A percentile compares a stretch with the other conserved stretches of the same genome.
Conservation (phyloP, 2,329 filamentous ascomycete genomes). For the Tolypocladium paradoxum region DNA sequence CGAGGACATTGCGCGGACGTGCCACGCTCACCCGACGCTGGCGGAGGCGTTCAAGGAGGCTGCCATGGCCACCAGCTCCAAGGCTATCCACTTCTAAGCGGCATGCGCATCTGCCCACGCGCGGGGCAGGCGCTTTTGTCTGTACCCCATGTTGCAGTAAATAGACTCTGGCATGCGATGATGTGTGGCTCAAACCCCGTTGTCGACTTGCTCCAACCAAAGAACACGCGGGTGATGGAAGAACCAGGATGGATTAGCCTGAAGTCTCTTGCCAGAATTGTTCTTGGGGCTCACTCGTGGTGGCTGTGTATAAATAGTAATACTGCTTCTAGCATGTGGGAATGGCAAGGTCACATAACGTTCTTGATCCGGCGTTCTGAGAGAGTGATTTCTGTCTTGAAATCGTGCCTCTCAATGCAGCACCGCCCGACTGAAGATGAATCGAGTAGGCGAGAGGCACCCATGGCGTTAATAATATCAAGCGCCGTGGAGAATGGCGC, state of each 20-base stretch:
- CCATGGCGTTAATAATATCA: background rate
- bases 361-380: background rate
- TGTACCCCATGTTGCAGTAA: background rate
- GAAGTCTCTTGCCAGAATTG: background rate
- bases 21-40: slow-evolving; percentile 92
- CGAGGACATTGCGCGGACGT: slow-evolving; percentile 90
- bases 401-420: background rate
- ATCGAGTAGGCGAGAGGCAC: background rate
- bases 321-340: background rate
- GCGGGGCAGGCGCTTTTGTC: background rate
- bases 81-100: slow-evolving; percentile 85
- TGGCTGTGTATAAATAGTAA: background rate
- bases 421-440: background rate
- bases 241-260: too few relatives aligned
- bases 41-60: slow-evolving; percentile 99
- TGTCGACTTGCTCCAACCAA: background rate
- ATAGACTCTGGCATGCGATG: background rate
- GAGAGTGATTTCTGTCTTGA: background rate
- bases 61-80: slow-evolving; percentile 91
- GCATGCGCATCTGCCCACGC: background rate
- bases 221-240: background rate
- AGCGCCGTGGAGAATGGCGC: background rate
- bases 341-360: background rate
- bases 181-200: background rate
- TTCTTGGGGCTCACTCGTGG: background rate